These are phyloP conservation scores for Pseudocercospora fuligena DNA, from an alignment of 2,329 filamentous ascomycete species.

Conservation along the genomic window DNA sequence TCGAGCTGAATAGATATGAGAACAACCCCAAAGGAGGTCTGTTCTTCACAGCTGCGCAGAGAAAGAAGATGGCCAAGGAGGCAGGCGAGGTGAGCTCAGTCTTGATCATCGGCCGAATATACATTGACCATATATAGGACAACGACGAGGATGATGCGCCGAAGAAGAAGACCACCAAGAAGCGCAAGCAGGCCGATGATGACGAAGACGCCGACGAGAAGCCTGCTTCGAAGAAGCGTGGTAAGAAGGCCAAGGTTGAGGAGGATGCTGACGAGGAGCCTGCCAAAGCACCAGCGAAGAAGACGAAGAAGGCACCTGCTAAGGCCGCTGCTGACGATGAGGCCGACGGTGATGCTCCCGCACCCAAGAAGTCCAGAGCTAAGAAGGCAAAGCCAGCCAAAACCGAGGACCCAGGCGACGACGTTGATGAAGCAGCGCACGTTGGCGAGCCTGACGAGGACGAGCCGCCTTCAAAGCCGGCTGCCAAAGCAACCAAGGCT, in stretches of 20 bases:
- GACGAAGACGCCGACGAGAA: slow-evolving; percentile 35
- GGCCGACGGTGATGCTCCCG: slow-evolving; percentile 19
- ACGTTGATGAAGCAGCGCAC: slow-evolving; percentile 20
- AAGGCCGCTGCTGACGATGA: slow-evolving; percentile 21
- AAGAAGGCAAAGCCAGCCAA: slow-evolving; percentile 39
- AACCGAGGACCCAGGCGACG: slow-evolving; percentile 23
- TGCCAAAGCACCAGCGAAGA: slow-evolving; percentile 28
- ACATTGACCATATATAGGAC: slow-evolving; percentile 24
- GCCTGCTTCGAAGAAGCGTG: slow-evolving; percentile 32
- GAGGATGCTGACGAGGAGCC: slow-evolving; percentile 19
- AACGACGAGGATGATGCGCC: slow-evolving; percentile 25
- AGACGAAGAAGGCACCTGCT: slow-evolving; percentile 10
- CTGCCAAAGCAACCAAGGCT: slow-evolving; percentile 33
- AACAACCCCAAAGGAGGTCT: slow-evolving; percentile 39
- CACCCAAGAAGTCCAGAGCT: slow-evolving; percentile 32
- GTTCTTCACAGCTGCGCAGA: slow-evolving; percentile 42
- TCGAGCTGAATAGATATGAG: slow-evolving; percentile 72
- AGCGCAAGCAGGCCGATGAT: slow-evolving; percentile 32
- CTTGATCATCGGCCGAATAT: not conserved
- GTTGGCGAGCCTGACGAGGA: slow-evolving; percentile 37
- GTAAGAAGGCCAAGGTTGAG: slow-evolving; percentile 30
- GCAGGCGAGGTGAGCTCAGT: slow-evolving; percentile 27
- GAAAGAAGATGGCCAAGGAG: slow-evolving; percentile 27
- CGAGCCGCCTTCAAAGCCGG: slow-evolving; percentile 40
- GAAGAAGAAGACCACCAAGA: slow-evolving; percentile 40